Evolutionary conservation across 2,329 filamentous ascomycete species (phyloP).

Genomic region (Tolypocladium cylindrosporum): DNA sequence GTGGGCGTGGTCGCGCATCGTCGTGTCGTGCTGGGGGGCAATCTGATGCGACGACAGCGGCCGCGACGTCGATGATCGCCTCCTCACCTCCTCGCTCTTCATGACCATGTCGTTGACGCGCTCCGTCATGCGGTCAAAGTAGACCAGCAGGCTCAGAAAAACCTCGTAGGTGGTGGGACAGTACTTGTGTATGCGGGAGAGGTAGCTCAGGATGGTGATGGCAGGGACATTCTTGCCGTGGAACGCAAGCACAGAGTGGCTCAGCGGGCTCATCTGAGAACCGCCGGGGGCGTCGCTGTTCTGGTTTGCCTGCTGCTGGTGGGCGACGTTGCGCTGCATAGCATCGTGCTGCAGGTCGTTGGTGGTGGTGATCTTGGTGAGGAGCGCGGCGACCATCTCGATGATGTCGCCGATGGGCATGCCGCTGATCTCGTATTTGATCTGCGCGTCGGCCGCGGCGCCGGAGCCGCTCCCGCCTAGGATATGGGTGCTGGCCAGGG

Average conservation of each 20-base stretch:
- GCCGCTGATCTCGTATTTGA: constrained; percentile 85
- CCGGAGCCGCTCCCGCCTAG: constrained; percentile 40
- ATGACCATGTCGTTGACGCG: constrained; percentile 76
- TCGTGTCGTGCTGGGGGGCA: constrained; percentile 14
- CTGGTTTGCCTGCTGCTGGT: constrained; percentile 44
- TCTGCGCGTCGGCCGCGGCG: constrained; percentile 40
- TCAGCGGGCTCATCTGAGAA: constrained; percentile 51
- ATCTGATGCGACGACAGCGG: constrained; percentile 3
- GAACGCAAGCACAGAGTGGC: constrained; percentile 73
- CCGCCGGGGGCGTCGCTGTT: constrained; percentile 34
- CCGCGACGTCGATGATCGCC: constrained; percentile 8
- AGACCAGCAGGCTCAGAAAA: constrained; percentile 87
- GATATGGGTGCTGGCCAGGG: constrained; percentile 70
- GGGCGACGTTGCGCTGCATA: constrained; percentile 60
- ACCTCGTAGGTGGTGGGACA: constrained; percentile 98
- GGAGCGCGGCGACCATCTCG: constrained; percentile 92
- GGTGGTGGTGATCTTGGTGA: constrained; percentile 95
- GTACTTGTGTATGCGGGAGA: constrained; percentile 96
- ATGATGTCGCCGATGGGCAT: constrained; percentile 98
- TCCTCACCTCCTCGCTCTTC: constrained; percentile 49
- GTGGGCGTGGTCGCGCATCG: constrained; percentile 16
- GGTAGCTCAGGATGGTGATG: constrained; percentile 92
- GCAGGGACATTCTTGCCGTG: constrained; percentile 97
- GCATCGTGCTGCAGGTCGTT: constrained; percentile 93
- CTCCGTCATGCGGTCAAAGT: constrained; percentile 98